Base-by-base conservation (phyloP, 139 green algal genomes). In the Spirogloea muscicola region DNA sequence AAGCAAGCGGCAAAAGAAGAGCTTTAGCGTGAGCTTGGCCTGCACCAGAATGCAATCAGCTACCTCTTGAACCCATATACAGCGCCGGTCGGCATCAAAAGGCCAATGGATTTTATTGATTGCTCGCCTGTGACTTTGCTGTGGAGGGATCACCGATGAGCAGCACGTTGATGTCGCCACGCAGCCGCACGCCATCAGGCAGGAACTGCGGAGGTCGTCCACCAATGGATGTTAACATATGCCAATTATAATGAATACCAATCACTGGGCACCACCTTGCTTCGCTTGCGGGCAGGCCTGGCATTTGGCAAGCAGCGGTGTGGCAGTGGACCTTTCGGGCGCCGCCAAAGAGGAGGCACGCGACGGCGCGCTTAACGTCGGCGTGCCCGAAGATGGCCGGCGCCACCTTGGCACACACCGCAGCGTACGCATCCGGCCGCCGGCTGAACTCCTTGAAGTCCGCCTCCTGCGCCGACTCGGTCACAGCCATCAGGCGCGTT, bases 91-190 rank as follows among this genome's bases (percentile, higher is more conserved):
- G n/a, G n/a, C n/a, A n/a, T n/a, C n/a, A n/a, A n/a, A n/a, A n/a
- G n/a, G n/a, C n/a, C n/a, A n/a, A n/a, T n/a, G n/a, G n/a, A n/a
- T n/a, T n/a, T n/a, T n/a, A n/a, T n/a, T n/a, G n/a, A n/a, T n/a
- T n/a, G n/a, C n/a, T 37, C 48, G 46, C 59, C 27, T 68, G 59
- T 6, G 59, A 68, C 27, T 68, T 68, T 72, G 92, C 95, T 58
- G 89, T 96, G 31, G 90, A 91, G 9, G 95, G 94, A 83, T 99
- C 95, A 1, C 95, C 95, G 3, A 99, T 85, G 55, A 99, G 92
- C 46, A 94, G 90, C 18, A 99, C 91, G 72, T 99, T 99, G 87
- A 99, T 97, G 87, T 99, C 95, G 1, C 95, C 95, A 34, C 95
- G 82, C 73, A 98, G 84, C 41, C 76, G 39, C 9, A 70, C 44